Percentiles rank a stretch among this genome's conserved stretches.
Evolutionary conservation across 495 filamentous ascomycete genomes (phyloP).

Genomic region (Achaetomiella virescens): DNA sequence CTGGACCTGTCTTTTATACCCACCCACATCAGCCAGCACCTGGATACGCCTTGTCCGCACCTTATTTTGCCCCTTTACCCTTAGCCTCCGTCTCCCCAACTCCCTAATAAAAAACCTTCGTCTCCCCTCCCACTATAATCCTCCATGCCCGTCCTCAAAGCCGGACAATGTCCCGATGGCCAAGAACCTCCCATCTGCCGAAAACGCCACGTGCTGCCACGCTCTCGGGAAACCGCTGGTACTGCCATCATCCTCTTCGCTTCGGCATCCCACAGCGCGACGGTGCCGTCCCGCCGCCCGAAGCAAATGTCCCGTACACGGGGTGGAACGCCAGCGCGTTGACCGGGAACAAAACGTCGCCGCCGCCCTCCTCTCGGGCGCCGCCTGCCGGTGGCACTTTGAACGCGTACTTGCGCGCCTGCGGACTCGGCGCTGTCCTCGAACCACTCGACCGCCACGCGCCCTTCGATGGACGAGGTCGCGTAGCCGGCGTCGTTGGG

Average conservation of each 20-base stretch:
- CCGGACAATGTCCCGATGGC: constrained; percentile 82
- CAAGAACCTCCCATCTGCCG: constrained; percentile 70
- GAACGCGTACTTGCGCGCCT: constrained; percentile 94
- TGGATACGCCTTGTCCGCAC: neutral
- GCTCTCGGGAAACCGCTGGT: constrained; percentile 73
- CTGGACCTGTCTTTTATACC: neutral
- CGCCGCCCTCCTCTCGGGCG: constrained; percentile 47
- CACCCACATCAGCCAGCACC: neutral
- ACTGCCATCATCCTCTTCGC: constrained; percentile 86
- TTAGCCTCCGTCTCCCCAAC: constrained; percentile 81
- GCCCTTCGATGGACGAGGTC: constrained; percentile 80
- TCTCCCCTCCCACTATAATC: constrained; percentile 61
- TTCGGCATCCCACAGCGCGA: constrained; percentile 92
- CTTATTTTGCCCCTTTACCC: constrained; percentile 64
- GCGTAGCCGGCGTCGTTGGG: constrained; percentile 90
- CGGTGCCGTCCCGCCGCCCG: constrained; percentile 86
- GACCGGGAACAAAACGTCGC: constrained; percentile 91
- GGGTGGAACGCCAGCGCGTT: constrained; percentile 93
- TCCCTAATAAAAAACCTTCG: constrained; percentile 77
- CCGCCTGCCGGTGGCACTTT: constrained; percentile 85
- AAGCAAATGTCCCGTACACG: constrained; percentile 82
- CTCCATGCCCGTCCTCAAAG: constrained; percentile 86
- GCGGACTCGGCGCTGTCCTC: constrained; percentile 75
- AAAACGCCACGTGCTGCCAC: constrained; percentile 76
- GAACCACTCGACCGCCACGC: constrained; percentile 96